Conservation (phyloP, 2,329 filamentous ascomycete species). For the Sporothrix inflata region DNA sequence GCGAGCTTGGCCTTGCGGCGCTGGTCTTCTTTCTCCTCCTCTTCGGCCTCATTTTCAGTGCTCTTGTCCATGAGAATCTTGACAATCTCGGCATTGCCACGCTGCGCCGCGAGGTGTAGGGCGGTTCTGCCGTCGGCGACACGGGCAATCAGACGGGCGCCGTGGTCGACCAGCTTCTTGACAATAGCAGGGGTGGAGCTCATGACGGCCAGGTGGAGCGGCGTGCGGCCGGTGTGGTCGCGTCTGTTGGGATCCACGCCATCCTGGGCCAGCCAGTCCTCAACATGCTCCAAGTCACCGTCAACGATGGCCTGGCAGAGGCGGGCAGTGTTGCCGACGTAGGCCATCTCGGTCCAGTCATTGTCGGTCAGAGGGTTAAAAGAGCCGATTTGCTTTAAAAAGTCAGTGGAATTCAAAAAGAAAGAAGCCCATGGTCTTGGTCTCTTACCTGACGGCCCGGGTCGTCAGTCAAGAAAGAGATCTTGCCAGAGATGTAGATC, state of each 20-base stretch:
- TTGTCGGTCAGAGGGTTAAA: constrained; percentile 82
- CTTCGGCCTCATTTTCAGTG: constrained; percentile 70
- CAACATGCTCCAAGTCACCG: constrained; percentile 68
- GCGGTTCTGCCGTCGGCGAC: constrained; percentile 80
- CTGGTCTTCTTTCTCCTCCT: constrained; percentile 61
- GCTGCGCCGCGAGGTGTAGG: constrained; percentile 76
- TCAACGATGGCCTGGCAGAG: constrained; percentile 83
- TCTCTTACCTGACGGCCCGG: constrained; percentile 67
- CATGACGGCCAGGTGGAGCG: constrained; percentile 75
- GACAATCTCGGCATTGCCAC: constrained; percentile 70
- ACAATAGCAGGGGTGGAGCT: constrained; percentile 72
- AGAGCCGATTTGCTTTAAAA: constrained; percentile 54
- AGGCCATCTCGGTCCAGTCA: constrained; percentile 92
- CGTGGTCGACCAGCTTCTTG: constrained; percentile 69
- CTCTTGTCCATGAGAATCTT: constrained; percentile 74
- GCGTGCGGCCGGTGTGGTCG: constrained; percentile 78
- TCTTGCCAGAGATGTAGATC: constrained; percentile 73
- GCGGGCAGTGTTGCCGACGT: constrained; percentile 75
- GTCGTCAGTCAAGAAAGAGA: constrained; percentile 78
- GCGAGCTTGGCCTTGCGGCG: constrained; percentile 43
- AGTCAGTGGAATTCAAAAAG: neutral
- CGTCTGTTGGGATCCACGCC: constrained; percentile 71
- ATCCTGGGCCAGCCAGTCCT: constrained; percentile 70
- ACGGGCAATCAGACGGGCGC: constrained; percentile 72
- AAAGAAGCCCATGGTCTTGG: neutral